Evolutionary conservation across 257 asterid genomes (phyloP), one percentile per base, ranked within the genome.

Genomic region (Solanum rostratum): DNA sequence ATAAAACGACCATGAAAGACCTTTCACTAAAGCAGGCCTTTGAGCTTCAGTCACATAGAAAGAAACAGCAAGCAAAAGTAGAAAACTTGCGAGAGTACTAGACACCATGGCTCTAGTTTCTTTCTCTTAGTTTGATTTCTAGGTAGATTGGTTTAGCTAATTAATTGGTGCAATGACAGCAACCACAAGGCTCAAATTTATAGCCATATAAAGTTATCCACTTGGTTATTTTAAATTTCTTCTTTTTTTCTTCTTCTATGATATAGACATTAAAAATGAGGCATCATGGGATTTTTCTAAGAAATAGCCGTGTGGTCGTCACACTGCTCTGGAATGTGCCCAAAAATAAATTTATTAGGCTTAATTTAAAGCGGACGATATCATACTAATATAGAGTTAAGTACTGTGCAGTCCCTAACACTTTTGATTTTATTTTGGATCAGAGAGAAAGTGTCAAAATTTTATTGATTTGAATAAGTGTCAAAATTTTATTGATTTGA

Each of bases 1-100:
- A 41, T 90, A 91, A 88, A 81, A 92, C 29, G n/a, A 65, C 94
- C 88, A 84, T 18, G 94, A 91, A 59, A 93, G 95, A 20, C 97
- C 97, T 0, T n/a, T 16, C 1, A 82, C 93, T 33, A 91, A 24
- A 0, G 92, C 89, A 27, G 60, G 88, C 22, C 84, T 80, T 18
- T 91, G 94, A 78, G 91, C 90, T 86, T 81, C 53, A 41, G 87
- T 69, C 12, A 11, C 62, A 33, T 50, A 63, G 13, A 89, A 49
- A n/a, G 88, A n/a, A 18, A 86, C 13, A 19, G 86, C 5, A 19
- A 24, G 65, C 39, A 46, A 50, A 59, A 86, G 60, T 69, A 86
- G 5, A 68, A 60, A 81, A 80, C 45, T 7, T 8, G 63, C 7
- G 7, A 55, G 13, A 41, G 18, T 20, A 46, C 15, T 46, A 1